A percentile compares a stretch with the other conserved stretches of the same genome.
Conservation (phyloP, 805 yeast species). For the Candida maesae region DNA sequence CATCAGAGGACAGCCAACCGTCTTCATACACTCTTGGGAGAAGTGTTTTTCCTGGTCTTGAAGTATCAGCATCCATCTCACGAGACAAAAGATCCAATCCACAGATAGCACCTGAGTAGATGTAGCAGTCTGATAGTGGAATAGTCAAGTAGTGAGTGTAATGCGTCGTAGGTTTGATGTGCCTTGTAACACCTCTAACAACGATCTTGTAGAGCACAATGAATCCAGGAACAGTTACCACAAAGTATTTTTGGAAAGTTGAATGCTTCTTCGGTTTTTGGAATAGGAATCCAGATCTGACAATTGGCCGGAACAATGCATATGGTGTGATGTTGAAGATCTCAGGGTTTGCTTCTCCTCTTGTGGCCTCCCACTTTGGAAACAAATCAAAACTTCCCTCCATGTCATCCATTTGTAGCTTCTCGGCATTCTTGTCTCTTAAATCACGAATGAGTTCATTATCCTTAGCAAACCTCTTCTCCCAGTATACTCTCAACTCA, state of each 20-base stretch:
- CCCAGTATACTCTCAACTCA: constrained; percentile 58
- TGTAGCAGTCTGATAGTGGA: constrained; percentile 64
- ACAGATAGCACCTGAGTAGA: constrained; percentile 68
- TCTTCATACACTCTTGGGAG: constrained; percentile 74
- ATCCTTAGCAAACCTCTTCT: constrained; percentile 38
- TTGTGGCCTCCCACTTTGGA: constrained; percentile 51
- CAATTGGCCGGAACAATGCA: constrained; percentile 55
- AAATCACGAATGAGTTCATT: constrained; percentile 26
- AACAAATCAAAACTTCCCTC: constrained; percentile 49
- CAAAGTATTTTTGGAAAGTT: constrained; percentile 57
- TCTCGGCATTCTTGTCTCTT: constrained; percentile 40
- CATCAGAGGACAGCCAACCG: constrained; percentile 83
- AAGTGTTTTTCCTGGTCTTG: constrained; percentile 49
- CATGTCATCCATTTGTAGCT: constrained; percentile 49
- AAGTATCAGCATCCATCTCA: constrained; percentile 40
- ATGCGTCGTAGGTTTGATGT: constrained; percentile 43
- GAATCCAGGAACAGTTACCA: constrained; percentile 67
- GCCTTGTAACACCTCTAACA: constrained; percentile 43
- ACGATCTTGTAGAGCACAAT: constrained; percentile 53
- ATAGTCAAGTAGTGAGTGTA: constrained; percentile 54
- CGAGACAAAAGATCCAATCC: constrained; percentile 49
- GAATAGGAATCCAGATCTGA: constrained; percentile 63
- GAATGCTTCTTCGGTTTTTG: constrained; percentile 69
- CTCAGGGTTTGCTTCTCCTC: constrained; percentile 48
- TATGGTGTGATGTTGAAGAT: constrained; percentile 54